These are phyloP conservation scores for Fusarium graminum DNA, from an alignment of 2,329 filamentous ascomycete genomes.

Conservation along the genomic window DNA sequence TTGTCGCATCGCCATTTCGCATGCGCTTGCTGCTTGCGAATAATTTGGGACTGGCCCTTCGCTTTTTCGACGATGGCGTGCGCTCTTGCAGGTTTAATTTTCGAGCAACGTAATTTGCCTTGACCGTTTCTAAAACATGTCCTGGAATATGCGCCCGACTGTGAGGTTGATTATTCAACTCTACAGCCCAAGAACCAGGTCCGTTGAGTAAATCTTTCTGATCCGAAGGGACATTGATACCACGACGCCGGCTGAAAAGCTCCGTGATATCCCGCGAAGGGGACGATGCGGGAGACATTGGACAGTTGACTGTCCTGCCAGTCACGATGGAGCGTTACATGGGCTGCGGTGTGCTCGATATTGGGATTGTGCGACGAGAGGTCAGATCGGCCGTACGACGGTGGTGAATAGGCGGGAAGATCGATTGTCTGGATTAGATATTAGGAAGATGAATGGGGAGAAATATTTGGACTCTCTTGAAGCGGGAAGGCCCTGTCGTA, in stretches of 20 bases:
- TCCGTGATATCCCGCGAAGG: conserved; percentile 43
- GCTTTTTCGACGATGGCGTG: conserved; percentile 20
- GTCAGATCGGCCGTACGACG: conserved; percentile 2
- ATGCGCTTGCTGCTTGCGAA: conserved; percentile 24
- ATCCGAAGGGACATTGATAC: conserved; percentile 54
- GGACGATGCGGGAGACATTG: conserved; percentile 49
- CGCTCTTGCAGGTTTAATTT: conserved; percentile 3
- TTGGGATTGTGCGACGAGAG: conserved; percentile 10
- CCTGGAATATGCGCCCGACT: conserved; percentile 53
- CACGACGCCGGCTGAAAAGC: conserved; percentile 47
- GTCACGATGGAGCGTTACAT: conserved; percentile 43
- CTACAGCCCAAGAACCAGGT: conserved; percentile 55
- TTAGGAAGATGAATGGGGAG: neutral
- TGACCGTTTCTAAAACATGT: conserved; percentile 53
- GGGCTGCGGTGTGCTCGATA: conserved; percentile 27
- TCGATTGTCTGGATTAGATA: conserved; percentile 3
- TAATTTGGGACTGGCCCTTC: conserved; percentile 9
- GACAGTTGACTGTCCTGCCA: conserved; percentile 35
- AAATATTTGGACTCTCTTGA: neutral
- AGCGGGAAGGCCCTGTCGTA: neutral
- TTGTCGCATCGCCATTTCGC: conserved; percentile 16
- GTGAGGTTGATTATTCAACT: conserved; percentile 43
- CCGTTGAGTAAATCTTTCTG: conserved; percentile 56
- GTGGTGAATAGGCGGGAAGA: neutral
- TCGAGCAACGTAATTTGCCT: conserved; percentile 41